phyloP scores from a whole-genome alignment of 2,329 filamentous ascomycete genomes.

The Chaetomium sp. region DNA sequence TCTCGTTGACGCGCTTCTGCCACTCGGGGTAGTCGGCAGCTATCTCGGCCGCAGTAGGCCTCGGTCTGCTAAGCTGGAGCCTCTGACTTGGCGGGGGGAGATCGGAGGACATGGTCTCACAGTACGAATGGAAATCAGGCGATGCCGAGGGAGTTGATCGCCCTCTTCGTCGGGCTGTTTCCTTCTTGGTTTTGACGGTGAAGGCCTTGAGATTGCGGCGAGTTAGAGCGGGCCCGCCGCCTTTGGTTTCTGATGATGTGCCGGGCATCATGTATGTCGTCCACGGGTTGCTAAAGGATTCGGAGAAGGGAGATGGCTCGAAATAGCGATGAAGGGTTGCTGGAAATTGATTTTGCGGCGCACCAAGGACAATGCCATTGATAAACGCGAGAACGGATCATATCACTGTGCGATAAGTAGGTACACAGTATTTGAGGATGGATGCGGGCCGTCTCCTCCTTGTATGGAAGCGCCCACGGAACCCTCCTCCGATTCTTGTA shows the following conservation, averaged over 20 bases:
- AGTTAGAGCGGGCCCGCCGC: not conserved
- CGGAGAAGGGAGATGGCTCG: no score
- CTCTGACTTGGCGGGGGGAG: not conserved
- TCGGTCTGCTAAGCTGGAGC: not conserved
- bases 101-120: not conserved
- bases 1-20: not conserved
- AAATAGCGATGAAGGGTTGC: no score
- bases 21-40: not conserved
- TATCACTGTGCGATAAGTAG: no score
- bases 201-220: not conserved
- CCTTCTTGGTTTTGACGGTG: not conserved
- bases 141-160: not conserved
- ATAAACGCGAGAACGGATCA: not conserved
- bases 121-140: not conserved
- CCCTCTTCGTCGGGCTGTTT: not conserved
- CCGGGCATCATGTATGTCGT: not conserved
- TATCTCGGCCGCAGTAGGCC: not conserved
- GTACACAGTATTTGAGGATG: no score
- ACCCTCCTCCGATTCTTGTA: not conserved
- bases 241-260: not conserved
- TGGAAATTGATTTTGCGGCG: no score
- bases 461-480: not conserved
- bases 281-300: no score
- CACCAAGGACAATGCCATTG: not conserved
- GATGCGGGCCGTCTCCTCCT: not conserved